phyloP scores from a whole-genome alignment of 305 asterid genomes.

The Fraxinus paxiana region DNA sequence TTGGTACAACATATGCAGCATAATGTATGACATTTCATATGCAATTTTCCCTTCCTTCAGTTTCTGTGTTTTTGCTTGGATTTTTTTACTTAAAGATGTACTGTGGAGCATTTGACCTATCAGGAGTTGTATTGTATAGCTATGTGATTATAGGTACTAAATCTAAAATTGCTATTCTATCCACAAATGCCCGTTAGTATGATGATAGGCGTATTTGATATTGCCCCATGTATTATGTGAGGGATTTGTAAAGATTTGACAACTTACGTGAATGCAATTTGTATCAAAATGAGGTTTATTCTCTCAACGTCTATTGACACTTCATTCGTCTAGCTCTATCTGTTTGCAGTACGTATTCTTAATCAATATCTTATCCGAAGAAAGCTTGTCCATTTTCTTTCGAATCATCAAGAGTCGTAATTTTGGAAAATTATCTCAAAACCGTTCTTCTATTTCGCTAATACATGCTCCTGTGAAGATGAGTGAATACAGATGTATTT shows the following conservation, averaged over 20 bases:
- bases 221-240: not conserved
- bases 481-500: not conserved
- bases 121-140: not conserved
- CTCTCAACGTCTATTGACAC: not conserved
- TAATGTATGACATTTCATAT: not conserved
- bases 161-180: not conserved
- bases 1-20: not conserved
- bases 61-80: not conserved
- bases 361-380: not conserved
- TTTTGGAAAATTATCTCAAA: too few species aligned
- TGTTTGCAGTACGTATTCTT: not conserved
- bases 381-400: not conserved
- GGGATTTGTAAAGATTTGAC: not conserved
- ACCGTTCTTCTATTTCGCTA: not conserved
- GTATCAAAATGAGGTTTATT: not conserved
- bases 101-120: not conserved
- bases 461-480: not conserved
- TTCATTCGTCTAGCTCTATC: too few species aligned
- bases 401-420: too few species aligned
- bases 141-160: not conserved
- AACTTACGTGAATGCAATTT: not conserved
- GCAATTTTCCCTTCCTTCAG: not conserved
- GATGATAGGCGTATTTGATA: not conserved
- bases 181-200: not conserved
- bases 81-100: not conserved